These are phyloP conservation scores for Huntiella omanensis DNA, from an alignment of 2,329 filamentous ascomycete species.

Conservation along the genomic window DNA sequence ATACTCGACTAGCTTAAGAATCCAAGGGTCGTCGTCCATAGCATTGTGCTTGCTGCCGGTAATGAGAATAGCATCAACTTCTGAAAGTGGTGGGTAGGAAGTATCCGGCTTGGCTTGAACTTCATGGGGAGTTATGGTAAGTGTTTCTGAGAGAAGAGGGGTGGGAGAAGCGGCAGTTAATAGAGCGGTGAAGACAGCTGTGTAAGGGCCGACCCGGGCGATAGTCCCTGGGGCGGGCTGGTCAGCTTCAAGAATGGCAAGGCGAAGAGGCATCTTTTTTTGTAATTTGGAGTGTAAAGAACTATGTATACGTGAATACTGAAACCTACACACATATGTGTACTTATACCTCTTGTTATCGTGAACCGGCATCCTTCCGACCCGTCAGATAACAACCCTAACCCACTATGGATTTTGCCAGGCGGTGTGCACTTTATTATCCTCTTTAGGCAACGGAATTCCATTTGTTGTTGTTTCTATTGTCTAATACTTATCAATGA, in stretches of 20 bases:
- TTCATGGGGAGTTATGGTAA: conserved; percentile 49
- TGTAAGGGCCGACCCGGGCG: conserved; percentile 52
- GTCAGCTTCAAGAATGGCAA: conserved; percentile 81
- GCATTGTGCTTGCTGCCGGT: conserved; percentile 59
- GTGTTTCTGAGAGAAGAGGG: conserved; percentile 23
- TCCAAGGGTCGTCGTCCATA: conserved; percentile 60
- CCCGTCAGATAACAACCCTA: too few species aligned
- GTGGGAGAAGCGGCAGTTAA: conserved; percentile 31
- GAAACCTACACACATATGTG: too few species aligned
- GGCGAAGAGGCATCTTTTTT: conserved; percentile 37
- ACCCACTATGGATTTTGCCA: too few species aligned
- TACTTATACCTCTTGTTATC: not conserved
- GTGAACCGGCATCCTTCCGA: not conserved
- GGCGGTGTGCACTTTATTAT: too few species aligned
- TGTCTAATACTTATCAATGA: too few species aligned
- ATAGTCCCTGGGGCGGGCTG: conserved; percentile 47
- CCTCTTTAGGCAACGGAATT: too few species aligned
- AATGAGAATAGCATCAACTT: conserved; percentile 67
- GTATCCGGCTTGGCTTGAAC: conserved; percentile 38
- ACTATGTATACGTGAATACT: not conserved
- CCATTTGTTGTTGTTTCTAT: too few species aligned
- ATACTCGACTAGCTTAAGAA: conserved; percentile 52
- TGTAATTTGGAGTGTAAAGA: not conserved
- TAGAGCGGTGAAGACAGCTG: conserved; percentile 46
- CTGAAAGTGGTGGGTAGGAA: conserved; percentile 51